Evolutionary conservation across 164 flowering plant genomes (phyloP), one percentile per base, ranked within the genome.

Genomic region (Taxillus chinensis): DNA sequence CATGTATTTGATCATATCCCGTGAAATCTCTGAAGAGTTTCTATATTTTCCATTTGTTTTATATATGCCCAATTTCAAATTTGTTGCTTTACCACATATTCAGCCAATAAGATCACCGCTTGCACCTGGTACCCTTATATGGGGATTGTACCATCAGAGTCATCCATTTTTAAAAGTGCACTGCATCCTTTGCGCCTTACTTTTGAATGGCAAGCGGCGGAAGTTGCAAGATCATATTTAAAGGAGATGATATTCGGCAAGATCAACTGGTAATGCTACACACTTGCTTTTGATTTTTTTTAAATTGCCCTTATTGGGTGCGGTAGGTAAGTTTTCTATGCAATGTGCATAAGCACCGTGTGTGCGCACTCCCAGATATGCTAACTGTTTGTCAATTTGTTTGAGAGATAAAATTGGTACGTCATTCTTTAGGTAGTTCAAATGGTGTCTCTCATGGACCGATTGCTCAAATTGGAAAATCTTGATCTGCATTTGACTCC

Each of bases 361-460:
- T 43, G 2, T 43, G 46, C 0, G 10, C 46, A 43, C 46, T 0
- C 7, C 5, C 55, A 4, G 17, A 16, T 8, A 52, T 5, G 7
- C 55, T n/a, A 4, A 3, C 3, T 2, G 6, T n/a, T 8, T n/a
- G 51, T 48, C 13, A 5, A 48, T 12, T 11, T 48, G 4, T 12
- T 8, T n/a, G 27, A 15, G 54, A 51, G 0, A 5, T 1, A 8
- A 27, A 15, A 27, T 14, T 14, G 27, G 54, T n/a, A 10, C 64
- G n/a, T 73, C 56, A 50, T 62, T 67, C 11, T 45, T 67, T 73
- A 95, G 99, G 97, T 95, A 74, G 77, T 95, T 68, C 99, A 95
- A 85, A 95, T 95, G 99, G 99, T 95, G 49, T 87, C 87, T 15
- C 90, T 95, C 50, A 95, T 95, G 99, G 99, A 95, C 65, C 86